Conservation (phyloP, 495 filamentous ascomycete genomes). For the Neurospora sp. region DNA sequence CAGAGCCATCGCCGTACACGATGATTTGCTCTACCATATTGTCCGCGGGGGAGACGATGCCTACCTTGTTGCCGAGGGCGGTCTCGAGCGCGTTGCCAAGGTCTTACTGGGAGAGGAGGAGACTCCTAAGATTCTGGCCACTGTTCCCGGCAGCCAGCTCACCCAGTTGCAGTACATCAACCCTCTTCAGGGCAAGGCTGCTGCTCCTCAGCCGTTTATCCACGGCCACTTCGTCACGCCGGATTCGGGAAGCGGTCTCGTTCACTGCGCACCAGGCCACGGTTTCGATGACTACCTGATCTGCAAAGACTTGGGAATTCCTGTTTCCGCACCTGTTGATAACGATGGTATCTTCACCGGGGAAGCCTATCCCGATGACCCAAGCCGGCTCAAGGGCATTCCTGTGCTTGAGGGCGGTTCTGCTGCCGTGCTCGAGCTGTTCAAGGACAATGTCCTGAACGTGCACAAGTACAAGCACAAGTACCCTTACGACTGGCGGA, state of each 20-base stretch:
- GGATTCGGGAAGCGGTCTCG: constrained; percentile 80
- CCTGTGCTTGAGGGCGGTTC: constrained; percentile 49
- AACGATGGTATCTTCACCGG: constrained; percentile 68
- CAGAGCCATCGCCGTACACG: constrained; percentile 69
- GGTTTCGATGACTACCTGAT: constrained; percentile 94
- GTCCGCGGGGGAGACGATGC: constrained; percentile 47
- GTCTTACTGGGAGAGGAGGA: constrained; percentile 17
- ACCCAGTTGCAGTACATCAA: constrained; percentile 56
- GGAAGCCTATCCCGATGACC: constrained; percentile 59
- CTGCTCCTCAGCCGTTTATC: constrained; percentile 56
- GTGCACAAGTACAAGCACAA: constrained; percentile 71
- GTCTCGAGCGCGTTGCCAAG: constrained; percentile 40
- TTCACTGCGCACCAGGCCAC: constrained; percentile 90
- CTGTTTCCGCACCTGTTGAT: constrained; percentile 70
- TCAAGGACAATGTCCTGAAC: constrained; percentile 50
- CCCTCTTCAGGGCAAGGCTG: constrained; percentile 44
- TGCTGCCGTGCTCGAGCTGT: constrained; percentile 54
- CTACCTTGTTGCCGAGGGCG: constrained; percentile 49
- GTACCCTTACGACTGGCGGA: constrained; percentile 96
- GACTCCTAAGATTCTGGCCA: constrained; percentile 40
- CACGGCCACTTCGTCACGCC: constrained; percentile 78
- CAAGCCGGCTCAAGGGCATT: constrained; percentile 41
- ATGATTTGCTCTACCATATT: constrained; percentile 63
- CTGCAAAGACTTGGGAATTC: constrained; percentile 55
- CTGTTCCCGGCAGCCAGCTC: constrained; percentile 57